Percentiles rank a stretch among this genome's conserved stretches.
Conservation (phyloP, 192 early-diverging fungal species). For the Radiomyces spectabilis region DNA sequence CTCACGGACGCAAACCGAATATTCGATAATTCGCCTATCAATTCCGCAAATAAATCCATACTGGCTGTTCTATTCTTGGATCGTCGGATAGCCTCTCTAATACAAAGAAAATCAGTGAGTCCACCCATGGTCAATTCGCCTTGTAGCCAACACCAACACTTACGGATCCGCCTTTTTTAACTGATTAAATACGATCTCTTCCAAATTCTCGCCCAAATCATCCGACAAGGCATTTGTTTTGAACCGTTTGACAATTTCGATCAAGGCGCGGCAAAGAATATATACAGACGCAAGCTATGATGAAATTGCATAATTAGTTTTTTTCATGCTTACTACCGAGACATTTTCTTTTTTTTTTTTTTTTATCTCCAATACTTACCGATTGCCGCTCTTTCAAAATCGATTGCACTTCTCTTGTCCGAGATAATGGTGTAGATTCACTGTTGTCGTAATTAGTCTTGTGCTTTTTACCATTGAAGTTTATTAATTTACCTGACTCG, state of each 20-base stretch:
- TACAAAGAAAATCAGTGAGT: not conserved
- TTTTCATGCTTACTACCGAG: not conserved
- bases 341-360: not conserved
- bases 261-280: constrained; percentile 83
- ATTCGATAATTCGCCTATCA: constrained; percentile 88
- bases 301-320: not conserved
- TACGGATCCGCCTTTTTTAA: constrained; percentile 83
- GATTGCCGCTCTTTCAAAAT: constrained; percentile 57
- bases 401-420: constrained; percentile 42
- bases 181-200: constrained; percentile 92
- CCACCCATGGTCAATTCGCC: too few relatives aligned
- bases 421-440: constrained; percentile 22
- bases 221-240: constrained; percentile 65
- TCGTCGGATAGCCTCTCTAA: constrained; percentile 55
- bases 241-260: constrained; percentile 75
- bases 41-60: constrained; percentile 82
- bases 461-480: not conserved
- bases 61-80: constrained; percentile 80
- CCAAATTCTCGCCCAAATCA: constrained; percentile 78
- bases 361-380: constrained; percentile 26
- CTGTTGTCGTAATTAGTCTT: constrained; percentile 3
- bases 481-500: constrained; percentile 21
- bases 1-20: constrained; percentile 90
- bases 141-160: too few relatives aligned
- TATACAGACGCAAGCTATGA: constrained; percentile 61